A percentile compares a stretch with the other conserved stretches of the same genome.
Conservation (phyloP, 257 asterid species). For the Capsicum rhomboideum region DNA sequence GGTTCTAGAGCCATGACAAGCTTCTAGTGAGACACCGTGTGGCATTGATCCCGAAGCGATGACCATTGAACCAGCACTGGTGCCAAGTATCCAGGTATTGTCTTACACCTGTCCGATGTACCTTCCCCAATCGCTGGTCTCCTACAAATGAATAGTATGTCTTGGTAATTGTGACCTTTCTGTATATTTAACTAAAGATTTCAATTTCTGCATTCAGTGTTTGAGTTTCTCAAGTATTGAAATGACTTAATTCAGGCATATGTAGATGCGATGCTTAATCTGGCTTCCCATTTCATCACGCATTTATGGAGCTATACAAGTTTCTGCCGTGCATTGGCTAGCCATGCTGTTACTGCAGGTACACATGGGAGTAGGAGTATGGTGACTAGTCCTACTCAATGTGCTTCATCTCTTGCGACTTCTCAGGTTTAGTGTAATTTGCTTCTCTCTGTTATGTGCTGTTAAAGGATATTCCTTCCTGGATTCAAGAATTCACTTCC, state of each 20-base stretch:
- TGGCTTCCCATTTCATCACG: slow-evolving; percentile 94
- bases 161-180: slow-evolving; percentile 2
- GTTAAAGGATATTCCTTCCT: background rate
- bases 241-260: slow-evolving; percentile 53
- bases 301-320: slow-evolving; percentile 98
- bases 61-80: slow-evolving; percentile 89
- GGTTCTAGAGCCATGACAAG: slow-evolving; percentile 94
- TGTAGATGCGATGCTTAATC: slow-evolving; percentile 96
- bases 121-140: background rate
- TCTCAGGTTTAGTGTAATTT: slow-evolving; percentile 53
- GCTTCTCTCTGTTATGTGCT: background rate
- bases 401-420: slow-evolving; percentile 57
- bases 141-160: background rate
- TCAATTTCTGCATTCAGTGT: background rate
- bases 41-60: slow-evolving; percentile 76
- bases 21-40: slow-evolving; percentile 70
- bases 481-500: background rate
- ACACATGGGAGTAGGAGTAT: slow-evolving; percentile 85
- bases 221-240: slow-evolving; percentile 15
- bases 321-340: slow-evolving; percentile 96
- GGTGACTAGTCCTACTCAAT: slow-evolving; percentile 86
- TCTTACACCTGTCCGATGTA: background rate
- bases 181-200: background rate
- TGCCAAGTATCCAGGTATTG: slow-evolving; percentile 75
- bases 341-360: slow-evolving; percentile 91